phyloP scores from a whole-genome alignment of 2,329 filamentous ascomycete genomes.

The Ceratocystis ficicola region DNA sequence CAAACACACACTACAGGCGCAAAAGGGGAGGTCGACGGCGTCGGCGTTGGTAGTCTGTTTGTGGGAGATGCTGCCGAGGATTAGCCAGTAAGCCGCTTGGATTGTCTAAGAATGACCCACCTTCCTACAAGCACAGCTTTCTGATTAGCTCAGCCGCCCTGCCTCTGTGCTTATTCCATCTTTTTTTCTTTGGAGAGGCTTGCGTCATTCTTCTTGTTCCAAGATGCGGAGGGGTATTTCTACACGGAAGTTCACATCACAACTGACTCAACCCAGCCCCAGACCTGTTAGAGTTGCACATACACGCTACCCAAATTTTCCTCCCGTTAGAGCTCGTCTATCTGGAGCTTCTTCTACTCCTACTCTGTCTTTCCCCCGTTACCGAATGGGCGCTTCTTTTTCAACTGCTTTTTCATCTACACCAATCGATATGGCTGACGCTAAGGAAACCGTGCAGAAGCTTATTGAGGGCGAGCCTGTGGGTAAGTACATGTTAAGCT shows the following conservation, averaged over 20 bases:
- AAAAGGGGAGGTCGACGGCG: not conserved
- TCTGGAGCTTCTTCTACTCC: not conserved
- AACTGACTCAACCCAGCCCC: not conserved
- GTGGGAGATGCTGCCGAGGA: conserved; percentile 1
- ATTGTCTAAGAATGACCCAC: not conserved
- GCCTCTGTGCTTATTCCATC: not conserved
- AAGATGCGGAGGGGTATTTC: conserved; percentile 5
- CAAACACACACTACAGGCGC: not conserved
- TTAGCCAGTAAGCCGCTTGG: not conserved
- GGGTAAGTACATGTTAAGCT: conserved; percentile 3
- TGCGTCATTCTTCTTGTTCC: not conserved
- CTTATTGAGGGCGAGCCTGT: conserved; percentile 59
- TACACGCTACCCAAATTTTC: not conserved
- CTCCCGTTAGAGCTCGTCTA: not conserved
- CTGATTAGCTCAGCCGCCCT: not conserved
- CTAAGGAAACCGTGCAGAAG: conserved; percentile 68
- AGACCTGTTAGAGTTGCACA: not conserved
- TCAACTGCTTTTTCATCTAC: conserved; percentile 33
- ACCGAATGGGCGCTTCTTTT: conserved; percentile 18
- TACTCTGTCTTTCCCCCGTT: conserved; percentile 32
- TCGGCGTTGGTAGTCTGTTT: not conserved
- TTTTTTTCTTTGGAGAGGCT: not conserved
- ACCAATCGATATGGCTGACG: conserved; percentile 65
- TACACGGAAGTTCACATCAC: not conserved
- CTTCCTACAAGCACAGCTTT: not conserved